Percentiles rank a stretch among this genome's conserved stretches.
phyloP scores from a whole-genome alignment of 768 basidiomycete genomes.

The Cubamyces sp. region DNA sequence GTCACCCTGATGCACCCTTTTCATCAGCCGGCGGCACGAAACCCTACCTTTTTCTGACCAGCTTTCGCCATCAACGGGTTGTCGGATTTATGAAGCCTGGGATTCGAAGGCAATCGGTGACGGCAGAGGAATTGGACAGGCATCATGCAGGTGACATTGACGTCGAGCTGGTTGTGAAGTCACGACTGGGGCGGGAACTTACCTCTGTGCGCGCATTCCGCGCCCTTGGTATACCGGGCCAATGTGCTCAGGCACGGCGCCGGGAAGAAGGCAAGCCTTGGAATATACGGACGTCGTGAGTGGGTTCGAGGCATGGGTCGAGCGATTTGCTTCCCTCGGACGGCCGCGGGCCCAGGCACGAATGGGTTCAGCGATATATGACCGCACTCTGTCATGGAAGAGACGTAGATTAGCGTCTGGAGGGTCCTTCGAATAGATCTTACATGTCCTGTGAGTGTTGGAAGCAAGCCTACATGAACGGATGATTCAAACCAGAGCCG shows the following conservation, averaged over 20 bases:
- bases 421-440: not conserved
- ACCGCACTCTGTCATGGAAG: not conserved
- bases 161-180: too few relatives aligned
- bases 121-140: not conserved
- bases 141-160: too few relatives aligned
- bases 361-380: not conserved
- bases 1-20: constrained; percentile 15
- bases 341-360: not conserved
- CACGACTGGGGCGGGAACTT: not conserved
- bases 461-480: constrained; percentile 4
- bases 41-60: not conserved
- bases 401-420: constrained; percentile 4
- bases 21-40: constrained; percentile 17
- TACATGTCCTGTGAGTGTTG: not conserved
- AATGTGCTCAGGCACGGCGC: not conserved
- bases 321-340: not conserved
- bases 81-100: not conserved
- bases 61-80: not conserved
- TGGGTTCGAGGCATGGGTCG: not conserved
- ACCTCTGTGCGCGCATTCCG: not conserved
- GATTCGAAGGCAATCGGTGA: constrained; percentile 15
- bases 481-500: constrained; percentile 4
- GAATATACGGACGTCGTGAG: not conserved
- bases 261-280: not conserved
- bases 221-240: not conserved